Evolutionary conservation across 2,329 filamentous ascomycete genomes (phyloP), one percentile per base, ranked within the genome.

Genomic region (Allantophomopsis lycopodina): DNA sequence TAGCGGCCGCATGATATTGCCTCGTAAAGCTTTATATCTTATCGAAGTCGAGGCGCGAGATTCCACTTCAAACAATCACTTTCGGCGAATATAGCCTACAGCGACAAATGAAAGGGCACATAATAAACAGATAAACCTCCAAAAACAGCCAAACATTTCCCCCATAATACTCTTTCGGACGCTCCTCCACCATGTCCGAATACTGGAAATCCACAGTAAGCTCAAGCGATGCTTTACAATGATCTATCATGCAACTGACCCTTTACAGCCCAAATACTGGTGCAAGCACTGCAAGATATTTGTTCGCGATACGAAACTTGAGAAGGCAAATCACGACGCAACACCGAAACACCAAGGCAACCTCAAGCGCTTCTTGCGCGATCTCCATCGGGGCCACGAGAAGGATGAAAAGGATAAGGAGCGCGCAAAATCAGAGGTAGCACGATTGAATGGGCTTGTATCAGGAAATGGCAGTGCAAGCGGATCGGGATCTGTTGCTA

Each of bases 231-330:
- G 2, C 21, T 30, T 13, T 42, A 37, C 33, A 15, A 32, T n/a
- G 12, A 18, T 4, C 16, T 34, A 21, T 15, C 10, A 31, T 18
- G 33, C 14, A 35, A n/a, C 21, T 23, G 16, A 40, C 23, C 7
- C 16, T n/a, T 16, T 10, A 37, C 41, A 78, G 59, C 88, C 88
- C 5, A 89, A 82, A 57, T 94, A 94, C 65, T 96, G 88, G 87
- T 98, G 91, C 74, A 96, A 96, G 61, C 85, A 94, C 67, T 98
- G 91, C 73, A 76, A 77, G 55, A 75, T 73, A 56, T 96, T 79
- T 61, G 83, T 98, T 37, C 83, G 85, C 61, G 91, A 98, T 66
- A 95, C 88, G 16, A 79, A 85, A 50, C 76, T 95, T 60, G 88
- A 94, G 59, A 82, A 80, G 50, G 71, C 78, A 48, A 89, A 95